Conservation (phyloP, 2,329 filamentous ascomycete species). For the Calonectria pauciramosa region DNA sequence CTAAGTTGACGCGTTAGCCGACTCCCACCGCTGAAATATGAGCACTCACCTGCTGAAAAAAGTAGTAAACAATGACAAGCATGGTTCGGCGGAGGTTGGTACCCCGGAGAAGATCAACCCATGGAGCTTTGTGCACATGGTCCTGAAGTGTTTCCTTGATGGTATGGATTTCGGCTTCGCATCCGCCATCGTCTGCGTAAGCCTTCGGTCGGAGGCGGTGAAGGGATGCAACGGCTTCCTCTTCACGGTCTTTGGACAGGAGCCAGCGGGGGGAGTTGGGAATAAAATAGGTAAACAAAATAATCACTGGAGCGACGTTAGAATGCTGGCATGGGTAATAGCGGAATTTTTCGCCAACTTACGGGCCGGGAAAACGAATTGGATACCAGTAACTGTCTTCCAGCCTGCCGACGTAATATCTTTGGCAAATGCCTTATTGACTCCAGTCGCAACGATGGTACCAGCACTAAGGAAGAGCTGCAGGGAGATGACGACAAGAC, state of each 20-base stretch:
- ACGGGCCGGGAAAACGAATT: constrained; percentile 17
- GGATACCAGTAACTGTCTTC: constrained; percentile 22
- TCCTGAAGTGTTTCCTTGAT: constrained; percentile 22
- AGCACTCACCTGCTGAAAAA: constrained; percentile 26
- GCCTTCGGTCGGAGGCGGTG: constrained; percentile 9
- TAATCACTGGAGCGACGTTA: not conserved
- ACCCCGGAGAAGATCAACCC: constrained; percentile 9
- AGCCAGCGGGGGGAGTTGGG: constrained; percentile 25
- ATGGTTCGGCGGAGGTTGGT: constrained; percentile 3
- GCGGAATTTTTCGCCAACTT: not conserved
- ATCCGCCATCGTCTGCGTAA: constrained; percentile 11
- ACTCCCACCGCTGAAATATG: no score
- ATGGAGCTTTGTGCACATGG: constrained; percentile 21
- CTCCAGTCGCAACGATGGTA: constrained; percentile 8
- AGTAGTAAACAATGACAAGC: constrained; percentile 17
- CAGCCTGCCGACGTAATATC: constrained; percentile 5
- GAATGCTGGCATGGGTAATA: no score
- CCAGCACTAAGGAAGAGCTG: constrained; percentile 24
- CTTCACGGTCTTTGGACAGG: constrained; percentile 13
- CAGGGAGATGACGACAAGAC: constrained; percentile 23
- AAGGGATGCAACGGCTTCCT: constrained; percentile 9
- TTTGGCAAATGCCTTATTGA: constrained; percentile 24
- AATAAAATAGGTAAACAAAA: constrained; percentile 22
- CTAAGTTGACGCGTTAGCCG: not conserved
- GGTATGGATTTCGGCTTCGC: constrained; percentile 13